A percentile compares a stretch with the other conserved stretches of the same genome.
Conservation (phyloP, 2,329 filamentous ascomycete genomes). For the Trichoderma arundinaceum region DNA sequence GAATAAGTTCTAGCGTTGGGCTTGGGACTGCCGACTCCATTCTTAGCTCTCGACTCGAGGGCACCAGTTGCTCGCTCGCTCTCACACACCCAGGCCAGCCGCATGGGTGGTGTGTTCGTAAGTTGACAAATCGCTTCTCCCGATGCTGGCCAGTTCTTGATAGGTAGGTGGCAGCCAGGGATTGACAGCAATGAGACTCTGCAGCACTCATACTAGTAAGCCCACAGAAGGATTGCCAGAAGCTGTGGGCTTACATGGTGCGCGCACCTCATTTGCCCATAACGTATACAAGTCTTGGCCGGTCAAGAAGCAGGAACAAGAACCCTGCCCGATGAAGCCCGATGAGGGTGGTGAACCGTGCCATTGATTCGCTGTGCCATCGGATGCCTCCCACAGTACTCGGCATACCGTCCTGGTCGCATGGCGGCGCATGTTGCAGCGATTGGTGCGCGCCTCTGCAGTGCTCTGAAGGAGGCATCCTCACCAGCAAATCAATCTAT, state of each 20-base stretch:
- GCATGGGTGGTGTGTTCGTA: background rate
- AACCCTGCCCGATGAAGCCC: slow-evolving; percentile 25
- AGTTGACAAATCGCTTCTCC: slow-evolving; percentile 9
- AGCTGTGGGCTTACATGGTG: slow-evolving; percentile 24
- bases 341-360: background rate
- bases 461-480: background rate
- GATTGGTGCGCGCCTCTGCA: background rate
- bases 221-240: slow-evolving; percentile 26
- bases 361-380: slow-evolving; percentile 6
- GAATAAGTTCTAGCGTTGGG: slow-evolving; percentile 9
- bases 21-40: slow-evolving; percentile 4
- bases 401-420: background rate
- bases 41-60: background rate
- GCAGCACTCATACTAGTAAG: background rate
- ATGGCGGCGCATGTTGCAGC: background rate
- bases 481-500: background rate
- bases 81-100: background rate
- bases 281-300: background rate
- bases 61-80: background rate
- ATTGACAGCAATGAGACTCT: background rate
- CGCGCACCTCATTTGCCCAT: background rate
- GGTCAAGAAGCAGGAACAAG: slow-evolving; percentile 26
- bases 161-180: slow-evolving; percentile 4
- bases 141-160: slow-evolving; percentile 18
- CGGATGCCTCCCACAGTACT: slow-evolving; percentile 10